Base-by-base conservation (phyloP, 495 filamentous ascomycete genomes). In the Penicillium egyptiacum region DNA sequence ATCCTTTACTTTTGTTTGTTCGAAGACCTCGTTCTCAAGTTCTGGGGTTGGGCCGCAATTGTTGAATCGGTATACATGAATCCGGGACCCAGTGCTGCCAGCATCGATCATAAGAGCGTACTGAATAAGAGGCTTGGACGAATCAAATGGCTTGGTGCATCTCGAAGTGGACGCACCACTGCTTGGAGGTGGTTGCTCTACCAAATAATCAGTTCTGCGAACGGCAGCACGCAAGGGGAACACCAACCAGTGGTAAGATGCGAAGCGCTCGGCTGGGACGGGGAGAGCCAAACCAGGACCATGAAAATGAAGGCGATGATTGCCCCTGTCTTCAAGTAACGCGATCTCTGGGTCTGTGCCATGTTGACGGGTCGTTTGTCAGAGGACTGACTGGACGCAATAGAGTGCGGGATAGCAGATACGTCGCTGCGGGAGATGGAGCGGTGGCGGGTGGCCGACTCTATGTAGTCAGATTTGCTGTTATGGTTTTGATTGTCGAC, bases 61-160 rank as follows among this genome's bases (percentile, higher is more conserved):
- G 79, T 97, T 98, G 83, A 98, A 98, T 57, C 88, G 87, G 78
- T 97, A 98, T 53, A 98, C 92, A 75, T 98, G 94, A 67, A 98
- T 96, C 53, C 94, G 89, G 57, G 94, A 98, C 56, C 94, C 94
- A 40, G 93, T 96, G 75, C 92, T 97, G 53, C 94, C 94, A 37
- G 94, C 94, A 78, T 98, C 94, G 66, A 98, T 91, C 94, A 98
- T 98, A 61, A 96, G 82, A 55, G 91, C 94, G 79, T 97, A 98
- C 67, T 98, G 94, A 57, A 97, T 86, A 60, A 98, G 79, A 25
- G 95, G 95, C 76, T 96, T 98, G 42, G 88, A 85, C 31, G 86
- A 82, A 53, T 91, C 89, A 71, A 79, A 84, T 26, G 93, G 90
- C 68, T 85, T 89, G 46, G 85, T 84, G 81, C 94, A 98, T 75